Evolutionary conservation across 345 rosid genomes (phyloP).

Genomic region (Salix suchowensis): DNA sequence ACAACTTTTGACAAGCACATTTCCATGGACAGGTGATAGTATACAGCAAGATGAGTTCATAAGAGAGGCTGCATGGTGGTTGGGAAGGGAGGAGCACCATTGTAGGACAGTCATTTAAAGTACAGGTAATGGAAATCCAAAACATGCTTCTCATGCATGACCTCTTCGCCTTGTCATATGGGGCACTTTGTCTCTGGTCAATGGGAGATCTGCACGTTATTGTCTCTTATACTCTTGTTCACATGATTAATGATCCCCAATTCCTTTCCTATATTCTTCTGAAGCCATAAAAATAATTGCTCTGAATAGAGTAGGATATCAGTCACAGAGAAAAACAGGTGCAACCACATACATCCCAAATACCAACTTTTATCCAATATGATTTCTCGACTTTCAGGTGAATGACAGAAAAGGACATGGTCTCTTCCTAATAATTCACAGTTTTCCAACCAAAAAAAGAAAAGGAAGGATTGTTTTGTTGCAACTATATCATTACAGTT

Average conservation of each 20-base stretch:
- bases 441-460: background rate
- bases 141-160: background rate
- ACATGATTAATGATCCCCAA: background rate
- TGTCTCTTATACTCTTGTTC: background rate
- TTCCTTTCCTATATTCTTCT: background rate
- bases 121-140: background rate
- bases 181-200: background rate
- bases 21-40: background rate
- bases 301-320: background rate
- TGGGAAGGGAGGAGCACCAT: background rate
- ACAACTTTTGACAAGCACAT: background rate
- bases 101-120: background rate
- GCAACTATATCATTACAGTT: background rate
- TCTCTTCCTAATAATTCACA: background rate
- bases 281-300: background rate
- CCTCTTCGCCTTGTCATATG: background rate
- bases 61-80: background rate
- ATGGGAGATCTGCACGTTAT: background rate
- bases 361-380: background rate
- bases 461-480: background rate
- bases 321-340: background rate
- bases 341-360: background rate
- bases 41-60: background rate
- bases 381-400: background rate
- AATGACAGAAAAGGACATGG: background rate